Conservation (phyloP, 2,329 filamentous ascomycete species). For the Fusarium setosum region DNA sequence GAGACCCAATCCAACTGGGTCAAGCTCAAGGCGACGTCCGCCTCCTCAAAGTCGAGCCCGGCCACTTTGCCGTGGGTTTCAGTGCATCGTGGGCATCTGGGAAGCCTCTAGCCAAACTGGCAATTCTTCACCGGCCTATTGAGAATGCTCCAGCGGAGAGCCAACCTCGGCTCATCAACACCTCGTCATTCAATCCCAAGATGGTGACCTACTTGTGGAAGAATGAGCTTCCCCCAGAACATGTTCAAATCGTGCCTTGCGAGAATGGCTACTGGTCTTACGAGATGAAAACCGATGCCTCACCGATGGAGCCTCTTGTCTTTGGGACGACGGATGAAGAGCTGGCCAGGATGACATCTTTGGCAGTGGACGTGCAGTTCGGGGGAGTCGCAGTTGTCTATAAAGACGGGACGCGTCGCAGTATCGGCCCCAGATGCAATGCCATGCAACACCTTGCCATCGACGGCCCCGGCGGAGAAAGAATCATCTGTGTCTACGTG, state of each 20-base stretch:
- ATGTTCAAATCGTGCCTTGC: neutral
- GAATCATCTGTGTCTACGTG: neutral
- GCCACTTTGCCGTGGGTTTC: neutral
- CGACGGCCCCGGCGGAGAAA: neutral
- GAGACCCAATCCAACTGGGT: neutral
- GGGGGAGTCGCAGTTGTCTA: constrained; percentile 8
- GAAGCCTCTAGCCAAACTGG: neutral
- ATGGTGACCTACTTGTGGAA: constrained; percentile 1
- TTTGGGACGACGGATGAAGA: constrained; percentile 7
- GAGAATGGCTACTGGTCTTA: neutral
- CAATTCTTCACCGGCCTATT: neutral
- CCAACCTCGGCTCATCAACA: neutral
- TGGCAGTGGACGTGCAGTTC: constrained; percentile 1
- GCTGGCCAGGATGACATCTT: neutral
- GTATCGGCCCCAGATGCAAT: neutral
- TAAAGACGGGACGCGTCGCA: neutral
- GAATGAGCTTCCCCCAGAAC: neutral
- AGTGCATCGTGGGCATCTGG: neutral
- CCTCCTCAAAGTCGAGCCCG: neutral
- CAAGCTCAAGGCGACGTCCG: neutral
- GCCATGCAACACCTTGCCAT: neutral
- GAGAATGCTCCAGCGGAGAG: neutral
- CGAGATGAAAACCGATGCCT: neutral
- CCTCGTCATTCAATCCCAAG: neutral
- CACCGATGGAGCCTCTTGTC: constrained; percentile 5